phyloP scores from a whole-genome alignment of 2,329 filamentous ascomycete species.

The Achaetomium macrosporum region DNA sequence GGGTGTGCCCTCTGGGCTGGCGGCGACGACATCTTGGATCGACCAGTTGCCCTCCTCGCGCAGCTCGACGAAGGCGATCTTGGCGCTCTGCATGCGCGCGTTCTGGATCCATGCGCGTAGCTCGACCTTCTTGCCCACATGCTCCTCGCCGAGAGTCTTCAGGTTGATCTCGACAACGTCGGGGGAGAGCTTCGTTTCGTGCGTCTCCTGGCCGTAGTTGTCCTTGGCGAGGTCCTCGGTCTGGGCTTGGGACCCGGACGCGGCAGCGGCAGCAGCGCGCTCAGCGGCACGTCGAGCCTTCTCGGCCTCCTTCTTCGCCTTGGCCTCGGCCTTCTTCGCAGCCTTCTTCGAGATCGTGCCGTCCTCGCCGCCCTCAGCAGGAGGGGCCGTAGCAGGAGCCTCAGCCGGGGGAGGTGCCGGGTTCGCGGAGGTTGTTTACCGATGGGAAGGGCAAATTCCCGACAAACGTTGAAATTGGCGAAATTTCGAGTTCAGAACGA shows the following conservation, averaged over 20 bases:
- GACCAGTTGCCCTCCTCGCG: constrained; percentile 68
- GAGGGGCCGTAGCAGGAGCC: constrained; percentile 7
- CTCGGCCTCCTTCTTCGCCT: constrained; percentile 81
- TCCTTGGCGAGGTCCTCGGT: constrained; percentile 63
- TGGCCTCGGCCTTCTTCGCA: constrained; percentile 75
- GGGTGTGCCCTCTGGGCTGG: constrained; percentile 54
- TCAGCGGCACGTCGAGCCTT: constrained; percentile 71
- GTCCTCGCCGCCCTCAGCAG: constrained; percentile 30
- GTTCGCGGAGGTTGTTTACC: constrained; percentile 6
- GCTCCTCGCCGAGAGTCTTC: constrained; percentile 55
- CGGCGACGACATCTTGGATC: constrained; percentile 74
- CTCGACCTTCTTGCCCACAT: constrained; percentile 65
- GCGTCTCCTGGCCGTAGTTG: constrained; percentile 67
- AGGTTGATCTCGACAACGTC: constrained; percentile 56
- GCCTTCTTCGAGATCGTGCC: constrained; percentile 67
- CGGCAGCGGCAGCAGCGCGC: constrained; percentile 65
- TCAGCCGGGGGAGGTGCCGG: constrained; percentile 16
- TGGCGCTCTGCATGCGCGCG: constrained; percentile 78
- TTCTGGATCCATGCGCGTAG: constrained; percentile 83
- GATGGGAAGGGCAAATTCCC: neutral
- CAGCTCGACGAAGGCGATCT: constrained; percentile 86
- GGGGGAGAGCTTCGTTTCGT: constrained; percentile 45
- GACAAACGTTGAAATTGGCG: neutral
- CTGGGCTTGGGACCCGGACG: constrained; percentile 56
- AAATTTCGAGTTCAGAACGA: neutral